Evolutionary conservation across 345 rosid species (phyloP).

Genomic region (Arabidopsis arenosa): DNA sequence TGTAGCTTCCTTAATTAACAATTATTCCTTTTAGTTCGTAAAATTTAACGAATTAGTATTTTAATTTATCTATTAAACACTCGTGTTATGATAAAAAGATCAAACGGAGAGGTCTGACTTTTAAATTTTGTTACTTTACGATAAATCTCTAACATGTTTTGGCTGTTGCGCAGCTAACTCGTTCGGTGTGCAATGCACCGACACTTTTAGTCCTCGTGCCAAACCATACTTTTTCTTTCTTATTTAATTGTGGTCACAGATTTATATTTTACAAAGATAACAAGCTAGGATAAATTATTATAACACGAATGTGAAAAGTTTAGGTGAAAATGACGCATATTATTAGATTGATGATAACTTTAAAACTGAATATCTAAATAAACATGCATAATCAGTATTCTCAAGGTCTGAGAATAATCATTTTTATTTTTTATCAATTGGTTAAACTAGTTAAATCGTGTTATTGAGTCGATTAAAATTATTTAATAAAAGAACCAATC

Average conservation of each 20-base stretch:
- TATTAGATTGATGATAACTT: background rate
- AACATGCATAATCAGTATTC: background rate
- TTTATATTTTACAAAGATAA: background rate
- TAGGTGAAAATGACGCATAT: background rate
- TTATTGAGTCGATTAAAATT: too few species aligned
- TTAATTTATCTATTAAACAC: too few species aligned
- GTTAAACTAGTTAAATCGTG: too few species aligned
- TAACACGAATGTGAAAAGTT: background rate
- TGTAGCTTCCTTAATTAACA: background rate
- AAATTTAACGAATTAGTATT: too few species aligned
- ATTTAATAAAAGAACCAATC: too few species aligned
- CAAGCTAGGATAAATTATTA: background rate
- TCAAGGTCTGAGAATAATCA: background rate
- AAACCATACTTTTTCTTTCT: slow-evolving; percentile 17
- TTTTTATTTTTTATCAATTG: too few species aligned
- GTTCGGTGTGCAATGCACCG: slow-evolving; percentile 39
- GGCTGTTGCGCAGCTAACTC: slow-evolving; percentile 32
- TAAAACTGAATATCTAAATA: background rate
- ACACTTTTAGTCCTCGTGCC: slow-evolving; percentile 38
- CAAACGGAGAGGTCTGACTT: slow-evolving; percentile 5
- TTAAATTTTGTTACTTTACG: background rate
- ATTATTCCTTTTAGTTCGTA: too few species aligned
- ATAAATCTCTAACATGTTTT: slow-evolving; percentile 6
- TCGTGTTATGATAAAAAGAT: slow-evolving; percentile 1
- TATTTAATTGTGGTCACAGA: background rate